Evolutionary conservation across 1,284 basidiomycete genomes (phyloP), one percentile per base, ranked within the genome.

Genomic region (Marasmius fiardii): DNA sequence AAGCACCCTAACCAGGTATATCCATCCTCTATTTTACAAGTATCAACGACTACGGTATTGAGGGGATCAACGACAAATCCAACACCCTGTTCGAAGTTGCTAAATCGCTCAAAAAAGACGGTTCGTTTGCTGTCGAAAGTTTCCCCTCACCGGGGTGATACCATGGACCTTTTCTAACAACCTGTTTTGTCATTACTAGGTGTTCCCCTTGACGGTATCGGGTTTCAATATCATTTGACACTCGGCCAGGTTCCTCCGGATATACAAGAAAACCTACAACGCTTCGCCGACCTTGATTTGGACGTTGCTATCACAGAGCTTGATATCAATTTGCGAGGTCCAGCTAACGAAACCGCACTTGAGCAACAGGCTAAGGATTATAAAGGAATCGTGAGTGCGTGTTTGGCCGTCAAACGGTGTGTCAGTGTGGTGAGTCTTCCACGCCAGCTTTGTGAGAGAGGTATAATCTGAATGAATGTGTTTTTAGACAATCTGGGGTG

Each of bases 21-120:
- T n/a, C n/a, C n/a, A n/a, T n/a, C n/a, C n/a, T n/a, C n/a, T n/a
- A n/a, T n/a, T n/a, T n/a, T n/a, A n/a, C n/a, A 24, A 76, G 73
- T 79, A 55, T 55, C 39, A 55, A 55, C 48, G 54, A 55, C 21
- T 55, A 51, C 39, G 41, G 41, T 18, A 55, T 55, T 18, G 54
- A 55, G 44, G 54, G 54, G 5, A 51, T 55, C 26, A 51, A 51
- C 31, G 43, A 39, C 12, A 55, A 55, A 43, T 55, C 54, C 2
- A 51, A 51, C 28, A 24, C 54, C 7, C 24, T 55, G 5, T 55
- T 41, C 23, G 48, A 50, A 34, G 35, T 55, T 7, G 54, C 44
- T 2, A 37, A 55, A 31, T 51, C 48, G 20, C 23, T 55, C 20
- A 34, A 21, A 44, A 14, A 49, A 16, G 31, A 31, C 26, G 47